These are phyloP conservation scores for Chalaropsis ovoidea DNA, from an alignment of 2,329 filamentous ascomycete species.

Conservation along the genomic window DNA sequence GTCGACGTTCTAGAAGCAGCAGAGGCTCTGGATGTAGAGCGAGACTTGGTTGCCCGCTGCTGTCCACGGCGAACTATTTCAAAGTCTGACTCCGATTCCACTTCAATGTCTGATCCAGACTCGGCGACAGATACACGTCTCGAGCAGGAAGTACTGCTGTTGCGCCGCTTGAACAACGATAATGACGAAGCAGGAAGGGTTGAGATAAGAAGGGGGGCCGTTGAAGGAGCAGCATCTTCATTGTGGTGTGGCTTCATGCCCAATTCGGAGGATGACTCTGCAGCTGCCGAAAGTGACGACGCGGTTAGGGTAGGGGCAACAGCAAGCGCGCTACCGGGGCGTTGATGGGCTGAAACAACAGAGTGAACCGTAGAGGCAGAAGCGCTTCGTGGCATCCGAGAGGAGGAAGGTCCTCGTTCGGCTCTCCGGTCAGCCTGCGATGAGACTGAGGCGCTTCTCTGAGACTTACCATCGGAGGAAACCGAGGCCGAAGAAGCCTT, in stretches of 20 bases:
- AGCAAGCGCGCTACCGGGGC: slow-evolving; percentile 5
- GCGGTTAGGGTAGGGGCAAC: neutral
- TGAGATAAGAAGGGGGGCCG: neutral
- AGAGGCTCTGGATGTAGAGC: slow-evolving; percentile 9
- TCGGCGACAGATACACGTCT: neutral
- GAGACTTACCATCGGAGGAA: slow-evolving; percentile 10
- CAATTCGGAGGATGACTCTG: neutral
- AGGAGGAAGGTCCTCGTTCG: neutral
- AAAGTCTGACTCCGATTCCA: slow-evolving; percentile 18
- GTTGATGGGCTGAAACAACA: slow-evolving; percentile 3
- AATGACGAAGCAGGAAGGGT: slow-evolving; percentile 15
- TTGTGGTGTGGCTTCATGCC: neutral
- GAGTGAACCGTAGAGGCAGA: slow-evolving; percentile 22
- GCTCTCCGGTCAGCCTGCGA: slow-evolving; percentile 6
- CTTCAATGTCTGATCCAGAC: neutral
- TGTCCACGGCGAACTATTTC: slow-evolving; percentile 14
- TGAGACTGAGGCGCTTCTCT: slow-evolving; percentile 7
- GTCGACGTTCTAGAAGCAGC: neutral
- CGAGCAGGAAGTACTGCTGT: neutral
- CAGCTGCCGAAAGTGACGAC: neutral
- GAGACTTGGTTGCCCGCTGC: neutral
- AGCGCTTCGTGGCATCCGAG: slow-evolving; percentile 6
- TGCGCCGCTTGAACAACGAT: slow-evolving; percentile 17
- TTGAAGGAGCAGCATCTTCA: neutral
- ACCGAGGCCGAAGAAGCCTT: slow-evolving; percentile 9